Evolutionary conservation across 805 yeast species (phyloP).

Genomic region (Blastobotrys attinorum): DNA sequence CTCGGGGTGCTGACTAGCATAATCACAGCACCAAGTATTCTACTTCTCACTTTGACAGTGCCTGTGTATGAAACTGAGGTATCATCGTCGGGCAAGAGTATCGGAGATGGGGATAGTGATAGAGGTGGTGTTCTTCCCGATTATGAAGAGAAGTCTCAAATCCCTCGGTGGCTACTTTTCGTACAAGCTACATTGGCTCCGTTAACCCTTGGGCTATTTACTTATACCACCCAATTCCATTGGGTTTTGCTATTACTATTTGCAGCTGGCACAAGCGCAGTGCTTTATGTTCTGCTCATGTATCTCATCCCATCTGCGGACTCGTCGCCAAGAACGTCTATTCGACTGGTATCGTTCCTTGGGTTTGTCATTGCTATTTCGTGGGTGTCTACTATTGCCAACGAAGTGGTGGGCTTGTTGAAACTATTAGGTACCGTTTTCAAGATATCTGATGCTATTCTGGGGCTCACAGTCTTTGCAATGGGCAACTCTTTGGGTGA

Average conservation of each 20-base stretch:
- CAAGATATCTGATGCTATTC: conserved; percentile 62
- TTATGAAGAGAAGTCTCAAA: conserved; percentile 1
- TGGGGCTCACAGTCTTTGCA: conserved; percentile 86
- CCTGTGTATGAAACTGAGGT: conserved; percentile 24
- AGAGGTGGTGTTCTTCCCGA: background rate
- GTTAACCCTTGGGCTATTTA: conserved; percentile 21
- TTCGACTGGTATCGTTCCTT: conserved; percentile 17
- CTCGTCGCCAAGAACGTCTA: background rate
- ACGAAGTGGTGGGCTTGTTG: conserved; percentile 58
- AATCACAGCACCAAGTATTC: conserved; percentile 26
- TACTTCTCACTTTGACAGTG: conserved; percentile 25
- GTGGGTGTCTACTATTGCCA: conserved; percentile 64
- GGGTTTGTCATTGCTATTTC: conserved; percentile 65
- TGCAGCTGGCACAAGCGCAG: background rate
- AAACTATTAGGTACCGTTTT: conserved; percentile 53
- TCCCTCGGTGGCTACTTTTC: conserved; percentile 15
- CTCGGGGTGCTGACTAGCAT: conserved; percentile 21
- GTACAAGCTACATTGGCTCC: conserved; percentile 30
- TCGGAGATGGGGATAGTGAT: background rate
- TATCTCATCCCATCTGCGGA: conserved; percentile 3
- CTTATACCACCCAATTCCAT: background rate
- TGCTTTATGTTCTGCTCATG: conserved; percentile 9
- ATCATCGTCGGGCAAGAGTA: background rate
- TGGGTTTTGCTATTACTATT: background rate
- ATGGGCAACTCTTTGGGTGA: conserved; percentile 92